Evolutionary conservation across 2,329 filamentous ascomycete species (phyloP).

Genomic region (Mycosphaerella arachidis): DNA sequence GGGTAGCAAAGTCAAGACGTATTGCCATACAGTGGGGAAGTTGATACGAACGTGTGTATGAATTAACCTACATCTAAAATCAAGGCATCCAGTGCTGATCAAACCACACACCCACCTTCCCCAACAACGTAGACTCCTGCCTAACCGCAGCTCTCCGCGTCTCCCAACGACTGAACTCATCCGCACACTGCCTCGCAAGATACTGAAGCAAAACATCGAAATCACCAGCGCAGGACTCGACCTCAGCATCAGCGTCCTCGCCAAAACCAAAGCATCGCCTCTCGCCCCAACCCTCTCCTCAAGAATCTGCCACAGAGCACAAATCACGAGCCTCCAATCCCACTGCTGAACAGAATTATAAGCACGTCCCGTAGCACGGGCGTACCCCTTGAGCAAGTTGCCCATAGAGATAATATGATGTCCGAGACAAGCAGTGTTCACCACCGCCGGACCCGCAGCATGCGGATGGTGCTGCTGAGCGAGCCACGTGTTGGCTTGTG

Average conservation of each 20-base stretch:
- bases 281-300: constrained; percentile 2
- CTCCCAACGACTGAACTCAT: constrained; percentile 7
- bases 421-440: constrained; percentile 4
- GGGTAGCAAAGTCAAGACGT: background rate
- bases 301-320: constrained; percentile 9
- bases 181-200: constrained; percentile 3
- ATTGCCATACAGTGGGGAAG: background rate
- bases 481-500: constrained; percentile 11
- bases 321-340: constrained; percentile 9
- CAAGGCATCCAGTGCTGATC: background rate
- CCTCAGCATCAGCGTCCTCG: background rate
- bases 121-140: background rate
- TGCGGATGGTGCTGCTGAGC: constrained; percentile 7
- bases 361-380: constrained; percentile 1
- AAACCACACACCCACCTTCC: background rate
- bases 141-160: constrained; percentile 33
- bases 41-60: background rate
- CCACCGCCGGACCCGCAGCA: constrained; percentile 7
- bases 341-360: constrained; percentile 3
- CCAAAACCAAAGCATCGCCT: constrained; percentile 8
- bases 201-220: constrained; percentile 12
- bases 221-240: constrained; percentile 5
- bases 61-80: no score
- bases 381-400: constrained; percentile 10
- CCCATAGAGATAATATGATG: constrained; percentile 14